Evolutionary conservation across 73 alveolate genomes (phyloP).

Genomic region (Tetrahymena malaccensis): DNA sequence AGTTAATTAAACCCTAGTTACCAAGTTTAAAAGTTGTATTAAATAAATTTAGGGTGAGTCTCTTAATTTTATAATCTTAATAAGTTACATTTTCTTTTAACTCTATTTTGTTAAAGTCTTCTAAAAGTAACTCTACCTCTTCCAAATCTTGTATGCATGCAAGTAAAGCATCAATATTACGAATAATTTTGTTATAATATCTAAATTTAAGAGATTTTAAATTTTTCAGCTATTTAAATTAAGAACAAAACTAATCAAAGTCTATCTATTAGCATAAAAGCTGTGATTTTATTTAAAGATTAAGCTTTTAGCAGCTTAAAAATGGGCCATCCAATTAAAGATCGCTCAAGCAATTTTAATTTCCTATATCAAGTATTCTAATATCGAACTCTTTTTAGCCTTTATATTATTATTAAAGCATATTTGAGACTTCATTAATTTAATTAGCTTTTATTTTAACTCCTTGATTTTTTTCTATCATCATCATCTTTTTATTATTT

Average conservation of each 20-base stretch:
- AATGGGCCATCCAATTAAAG: neutral
- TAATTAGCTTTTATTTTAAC: no score
- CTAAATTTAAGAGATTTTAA: neutral
- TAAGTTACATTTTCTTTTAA: neutral
- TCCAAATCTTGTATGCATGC: neutral
- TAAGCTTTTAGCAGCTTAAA: neutral
- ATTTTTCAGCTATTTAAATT: no score
- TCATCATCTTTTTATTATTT: no score
- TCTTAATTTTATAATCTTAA: neutral
- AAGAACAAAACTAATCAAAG: neutral
- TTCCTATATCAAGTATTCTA: neutral
- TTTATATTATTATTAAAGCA: neutral
- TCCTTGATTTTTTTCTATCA: neutral
- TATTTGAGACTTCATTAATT: neutral
- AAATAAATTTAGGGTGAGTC: neutral
- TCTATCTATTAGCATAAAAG: neutral
- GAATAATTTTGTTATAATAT: neutral
- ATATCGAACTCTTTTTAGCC: neutral
- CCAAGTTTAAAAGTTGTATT: neutral
- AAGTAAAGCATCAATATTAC: neutral
- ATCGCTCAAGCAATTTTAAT: no score
- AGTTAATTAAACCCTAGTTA: neutral
- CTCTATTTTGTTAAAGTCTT: neutral
- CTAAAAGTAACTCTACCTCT: neutral
- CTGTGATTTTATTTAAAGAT: neutral